Evolutionary conservation across 257 asterid genomes (phyloP).

Genomic region (Mitragyna speciosa): DNA sequence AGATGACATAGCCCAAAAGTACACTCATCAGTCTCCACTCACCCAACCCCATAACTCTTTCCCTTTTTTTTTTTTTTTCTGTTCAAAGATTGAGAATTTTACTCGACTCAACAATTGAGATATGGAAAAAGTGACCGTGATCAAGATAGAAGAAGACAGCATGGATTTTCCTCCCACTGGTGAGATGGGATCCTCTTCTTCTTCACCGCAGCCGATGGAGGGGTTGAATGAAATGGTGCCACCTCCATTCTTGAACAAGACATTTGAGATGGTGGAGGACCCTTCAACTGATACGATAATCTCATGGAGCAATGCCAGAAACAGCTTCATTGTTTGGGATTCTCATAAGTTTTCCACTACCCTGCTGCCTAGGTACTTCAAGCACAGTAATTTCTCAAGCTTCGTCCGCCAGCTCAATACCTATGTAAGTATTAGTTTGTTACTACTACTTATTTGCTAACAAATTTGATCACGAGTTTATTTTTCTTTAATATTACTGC

Average conservation of each 20-base stretch:
- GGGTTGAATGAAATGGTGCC: constrained; percentile 84
- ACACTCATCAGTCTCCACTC: background rate
- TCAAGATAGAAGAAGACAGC: constrained; percentile 52
- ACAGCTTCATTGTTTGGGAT: constrained; percentile 95
- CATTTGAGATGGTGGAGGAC: constrained; percentile 89
- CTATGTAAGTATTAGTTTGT: constrained; percentile 57
- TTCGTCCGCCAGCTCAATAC: constrained; percentile 97
- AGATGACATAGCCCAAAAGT: background rate
- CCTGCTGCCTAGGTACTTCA: constrained; percentile 80
- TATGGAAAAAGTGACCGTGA: constrained; percentile 25
- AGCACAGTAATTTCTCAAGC: constrained; percentile 91
- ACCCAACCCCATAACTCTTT: background rate
- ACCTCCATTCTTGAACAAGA: constrained; percentile 82
- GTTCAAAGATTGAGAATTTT: background rate
- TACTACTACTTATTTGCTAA: background rate
- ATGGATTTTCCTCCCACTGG: background rate
- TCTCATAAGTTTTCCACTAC: constrained; percentile 61
- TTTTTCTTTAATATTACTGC: background rate
- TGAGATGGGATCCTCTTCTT: constrained; percentile 23
- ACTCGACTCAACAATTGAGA: background rate
- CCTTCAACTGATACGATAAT: constrained; percentile 73
- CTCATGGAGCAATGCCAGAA: constrained; percentile 72
- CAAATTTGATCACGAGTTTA: background rate
- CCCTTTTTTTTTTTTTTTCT: background rate
- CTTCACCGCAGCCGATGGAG: constrained; percentile 70